Evolutionary conservation across 1,139 yeast species (phyloP), one percentile per base, ranked within the genome.

Genomic region (Pichia sp.): DNA sequence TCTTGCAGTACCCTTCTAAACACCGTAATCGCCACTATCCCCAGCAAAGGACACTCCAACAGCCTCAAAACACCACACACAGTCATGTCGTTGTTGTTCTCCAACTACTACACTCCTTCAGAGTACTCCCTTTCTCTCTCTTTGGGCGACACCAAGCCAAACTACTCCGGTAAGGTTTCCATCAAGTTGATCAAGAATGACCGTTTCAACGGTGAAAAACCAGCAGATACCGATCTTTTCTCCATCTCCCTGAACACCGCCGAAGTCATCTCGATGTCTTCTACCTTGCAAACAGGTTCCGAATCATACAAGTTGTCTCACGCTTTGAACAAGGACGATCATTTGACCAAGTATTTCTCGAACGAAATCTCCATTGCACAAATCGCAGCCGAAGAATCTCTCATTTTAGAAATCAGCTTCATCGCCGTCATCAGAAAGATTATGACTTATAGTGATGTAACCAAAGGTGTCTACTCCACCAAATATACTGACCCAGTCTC

Each of bases 391-490:
- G 24, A 11, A n/a, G 27, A 22, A 5, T 17, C 31, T 1, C 8
- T 42, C 2, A n/a, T n/a, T 8, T 14, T 54, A 12, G 53, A 52
- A 32, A 49, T 61, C 14, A 48, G 54, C 20, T 85, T 77, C 55
- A 61, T 81, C 52, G 90, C 86, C 1, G 77, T 75, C 52, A 67
- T 83, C 40, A 76, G 75, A 52, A 63, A 74, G n/a, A 75, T 79
- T 43, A 72, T 74, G 56, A 79, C 86, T 0, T 79, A 67, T 57
- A 66, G 69, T 38, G 88, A 83, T 56, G 64, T 64, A 40, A 84
- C 90, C 1, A 70, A 66, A 42, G 93, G 93, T n/a, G 64, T 84
- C 2, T 84, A 82, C 71, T 81, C 79, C 57, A 81, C 88, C 1
- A 81, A 81, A 57, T 81, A 80, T 58, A 69, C 73, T 48, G 81